Base-by-base conservation (phyloP, 2,329 filamentous ascomycete genomes). In the Talaromyces marneffei region DNA sequence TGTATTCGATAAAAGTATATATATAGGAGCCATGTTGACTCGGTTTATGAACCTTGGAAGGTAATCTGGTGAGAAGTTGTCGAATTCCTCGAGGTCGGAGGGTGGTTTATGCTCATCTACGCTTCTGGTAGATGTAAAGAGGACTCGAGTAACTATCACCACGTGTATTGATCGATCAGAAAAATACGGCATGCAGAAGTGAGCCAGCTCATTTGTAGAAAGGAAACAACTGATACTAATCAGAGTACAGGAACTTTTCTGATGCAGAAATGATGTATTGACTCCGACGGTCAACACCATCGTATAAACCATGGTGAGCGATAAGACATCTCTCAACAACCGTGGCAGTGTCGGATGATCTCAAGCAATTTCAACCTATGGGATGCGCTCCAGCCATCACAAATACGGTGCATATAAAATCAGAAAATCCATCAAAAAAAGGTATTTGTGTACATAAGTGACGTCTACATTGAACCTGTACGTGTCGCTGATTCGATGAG, bases 281-380 rank as follows among this genome's bases (percentile, higher is more conserved):
- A 33, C n/a, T 29, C 6, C 44, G 14, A 29, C 27, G 16, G 1
- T 31, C 27, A 52, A 52, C 27, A 52, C 46, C 46, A 52, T 2
- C n/a, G n/a, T 35, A 33, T 33, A 33, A 18, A n/a, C 25, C 23
- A 46, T 46, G 7, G 14, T 12, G 23, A 12, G 9, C 16, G 8
- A 29, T 25, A 14, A 46, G 27, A 46, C 44, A 48, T 48, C 46
- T 18, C n/a, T 12, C n/a, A 29, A n/a, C n/a, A 50, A 52, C 35
- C 29, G 48, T 52, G 48, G 48, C 48, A 52, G 48, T 52, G 48
- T 52, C 48, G 35, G 48, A 52, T 35, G 29, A 52, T 29, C 33
- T 33, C 48, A 33, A 31, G n/a, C 27, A 50, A 31, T 25, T n/a
- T 16, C 6, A 16, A 48, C 44, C 48, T 23, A 52, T 52, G 46